A percentile compares a stretch with the other conserved stretches of the same genome.
Conservation (phyloP, 2,329 filamentous ascomycete genomes). For the Penicillium crustosum region DNA sequence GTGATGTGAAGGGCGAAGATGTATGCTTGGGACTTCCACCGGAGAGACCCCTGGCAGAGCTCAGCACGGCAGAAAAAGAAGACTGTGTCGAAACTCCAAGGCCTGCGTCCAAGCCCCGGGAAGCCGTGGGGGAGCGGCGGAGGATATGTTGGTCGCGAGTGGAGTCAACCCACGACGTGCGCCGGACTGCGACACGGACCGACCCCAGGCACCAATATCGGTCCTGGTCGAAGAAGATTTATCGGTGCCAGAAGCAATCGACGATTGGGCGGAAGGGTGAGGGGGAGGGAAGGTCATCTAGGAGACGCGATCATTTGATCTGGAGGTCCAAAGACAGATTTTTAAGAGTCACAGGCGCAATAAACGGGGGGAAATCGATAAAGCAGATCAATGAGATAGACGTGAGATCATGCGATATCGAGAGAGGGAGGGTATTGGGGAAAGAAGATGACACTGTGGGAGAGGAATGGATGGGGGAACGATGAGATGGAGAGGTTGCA, state of each 20-base stretch:
- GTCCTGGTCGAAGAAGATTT: conserved; percentile 48
- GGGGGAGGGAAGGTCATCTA: conserved; percentile 59
- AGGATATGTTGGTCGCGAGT: conserved; percentile 55
- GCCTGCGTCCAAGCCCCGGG: conserved; percentile 43
- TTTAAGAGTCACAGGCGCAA: conserved; percentile 27
- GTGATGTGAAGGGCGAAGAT: conserved; percentile 55
- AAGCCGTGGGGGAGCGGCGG: conserved; percentile 43
- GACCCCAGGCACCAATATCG: conserved; percentile 59
- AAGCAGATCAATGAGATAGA: conserved; percentile 13
- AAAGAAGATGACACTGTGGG: conserved; percentile 19
- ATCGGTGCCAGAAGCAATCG: conserved; percentile 53
- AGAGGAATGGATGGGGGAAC: conserved; percentile 21
- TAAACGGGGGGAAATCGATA: conserved; percentile 18
- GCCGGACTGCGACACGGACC: conserved; percentile 54
- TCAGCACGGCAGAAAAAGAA: conserved; percentile 54
- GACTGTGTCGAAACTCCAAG: conserved; percentile 50
- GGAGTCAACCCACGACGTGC: conserved; percentile 59
- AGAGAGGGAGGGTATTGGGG: conserved; percentile 9
- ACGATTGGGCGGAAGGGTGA: conserved; percentile 52
- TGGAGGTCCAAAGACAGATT: conserved; percentile 40
- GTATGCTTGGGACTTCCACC: conserved; percentile 56
- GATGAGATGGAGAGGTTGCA: conserved; percentile 23
- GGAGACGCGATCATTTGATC: conserved; percentile 54
- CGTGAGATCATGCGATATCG: conserved; percentile 11
- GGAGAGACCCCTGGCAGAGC: conserved; percentile 51